Conservation (phyloP, 768 basidiomycete species). For the Suillus fuscotomentosus region DNA sequence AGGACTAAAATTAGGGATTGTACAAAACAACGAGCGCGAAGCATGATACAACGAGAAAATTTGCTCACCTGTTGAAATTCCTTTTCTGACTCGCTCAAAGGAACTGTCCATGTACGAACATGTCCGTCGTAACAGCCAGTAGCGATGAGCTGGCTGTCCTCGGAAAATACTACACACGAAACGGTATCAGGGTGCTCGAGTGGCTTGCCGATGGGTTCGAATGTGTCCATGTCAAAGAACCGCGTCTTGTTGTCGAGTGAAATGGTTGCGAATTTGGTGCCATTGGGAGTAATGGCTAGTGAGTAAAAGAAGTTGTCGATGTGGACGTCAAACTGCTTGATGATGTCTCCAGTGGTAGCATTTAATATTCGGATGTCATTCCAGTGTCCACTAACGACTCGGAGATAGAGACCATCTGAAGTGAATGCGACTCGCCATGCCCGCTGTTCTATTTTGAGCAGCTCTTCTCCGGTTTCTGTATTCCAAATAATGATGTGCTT, state of each 20-base stretch:
- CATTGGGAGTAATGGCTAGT: no score
- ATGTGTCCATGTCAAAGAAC: no score
- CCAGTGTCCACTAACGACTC: rapidly evolving
- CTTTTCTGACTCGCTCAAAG: not conserved
- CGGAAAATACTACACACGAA: no score
- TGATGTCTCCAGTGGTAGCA: no score
- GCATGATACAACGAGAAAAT: not conserved
- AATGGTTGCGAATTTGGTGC: no score
- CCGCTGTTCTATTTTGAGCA: not conserved
- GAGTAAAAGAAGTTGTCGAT: no score
- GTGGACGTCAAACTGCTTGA: no score
- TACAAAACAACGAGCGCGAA: not conserved
- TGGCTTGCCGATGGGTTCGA: no score
- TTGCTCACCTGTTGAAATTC: not conserved
- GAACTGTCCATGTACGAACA: not conserved
- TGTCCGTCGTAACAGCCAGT: not conserved
- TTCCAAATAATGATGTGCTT: no score
- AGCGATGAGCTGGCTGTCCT: no score
- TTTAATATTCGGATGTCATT: not conserved
- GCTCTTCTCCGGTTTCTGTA: not conserved
- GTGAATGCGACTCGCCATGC: not conserved
- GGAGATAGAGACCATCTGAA: not conserved
- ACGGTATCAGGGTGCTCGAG: no score
- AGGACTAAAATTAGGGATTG: not conserved
- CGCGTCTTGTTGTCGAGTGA: no score